Evolutionary conservation across 306 rosid species (phyloP).

Genomic region (Malus sylvestris): DNA sequence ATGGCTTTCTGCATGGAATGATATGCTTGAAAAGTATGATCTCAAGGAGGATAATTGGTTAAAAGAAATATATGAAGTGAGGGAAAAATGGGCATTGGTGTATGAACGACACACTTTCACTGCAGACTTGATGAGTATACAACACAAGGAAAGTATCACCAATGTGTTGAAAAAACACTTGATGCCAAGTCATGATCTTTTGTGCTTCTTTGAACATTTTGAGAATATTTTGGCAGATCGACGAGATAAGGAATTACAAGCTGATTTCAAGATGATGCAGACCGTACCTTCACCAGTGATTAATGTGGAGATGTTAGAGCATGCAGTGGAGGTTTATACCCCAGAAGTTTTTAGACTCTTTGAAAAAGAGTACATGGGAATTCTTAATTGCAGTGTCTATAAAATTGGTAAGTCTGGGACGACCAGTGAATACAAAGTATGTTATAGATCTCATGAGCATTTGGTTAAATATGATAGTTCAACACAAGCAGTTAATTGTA

Average conservation of each 20-base stretch:
- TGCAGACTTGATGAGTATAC: not conserved
- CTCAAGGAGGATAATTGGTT: constrained; percentile 2
- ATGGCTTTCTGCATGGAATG: constrained; percentile 4
- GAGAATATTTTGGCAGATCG: not conserved
- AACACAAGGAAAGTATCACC: not conserved
- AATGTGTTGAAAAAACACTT: not conserved
- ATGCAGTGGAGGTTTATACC: not conserved
- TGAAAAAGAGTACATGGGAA: not conserved
- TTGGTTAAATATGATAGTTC: not conserved
- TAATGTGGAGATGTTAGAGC: not conserved
- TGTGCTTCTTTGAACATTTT: not conserved
- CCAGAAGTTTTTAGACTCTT: not conserved
- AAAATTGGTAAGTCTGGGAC: not conserved
- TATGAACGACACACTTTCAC: not conserved
- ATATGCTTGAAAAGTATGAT: constrained; percentile 2
- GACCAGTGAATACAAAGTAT: not conserved
- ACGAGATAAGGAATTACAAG: not conserved
- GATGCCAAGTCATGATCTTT: constrained; percentile 1
- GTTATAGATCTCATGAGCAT: not conserved
- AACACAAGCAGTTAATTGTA: not conserved
- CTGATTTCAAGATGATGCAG: not conserved
- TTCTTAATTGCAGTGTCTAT: not conserved
- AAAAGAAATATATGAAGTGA: not conserved
- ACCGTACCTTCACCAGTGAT: not conserved
- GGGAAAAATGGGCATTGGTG: not conserved